Conservation (phyloP, 345 rosid species). For the Pistacia integerrima region DNA sequence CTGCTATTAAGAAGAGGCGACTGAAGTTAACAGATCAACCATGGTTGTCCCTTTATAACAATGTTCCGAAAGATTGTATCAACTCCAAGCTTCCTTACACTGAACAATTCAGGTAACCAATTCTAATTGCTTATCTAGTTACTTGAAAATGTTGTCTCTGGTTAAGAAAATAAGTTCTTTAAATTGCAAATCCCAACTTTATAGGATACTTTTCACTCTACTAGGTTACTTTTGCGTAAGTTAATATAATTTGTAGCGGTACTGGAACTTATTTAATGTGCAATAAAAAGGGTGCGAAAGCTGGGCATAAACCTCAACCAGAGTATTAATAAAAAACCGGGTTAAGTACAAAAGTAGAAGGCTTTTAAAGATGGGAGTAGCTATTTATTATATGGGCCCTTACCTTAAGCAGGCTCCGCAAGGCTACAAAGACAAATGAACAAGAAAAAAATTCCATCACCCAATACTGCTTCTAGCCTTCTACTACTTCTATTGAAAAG, state of each 20-base stretch:
- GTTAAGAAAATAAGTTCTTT: too few species aligned
- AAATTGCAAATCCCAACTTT: not conserved
- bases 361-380: not conserved
- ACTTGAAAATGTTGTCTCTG: not conserved
- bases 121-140: not conserved
- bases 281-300: too few species aligned
- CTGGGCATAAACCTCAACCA: too few species aligned
- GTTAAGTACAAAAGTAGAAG: not conserved
- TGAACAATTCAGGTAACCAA: constrained; percentile 44
- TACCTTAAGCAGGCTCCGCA: not conserved
- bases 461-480: too few species aligned
- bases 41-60: constrained; percentile 32
- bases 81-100: constrained; percentile 45
- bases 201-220: not conserved
- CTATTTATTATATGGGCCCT: not conserved
- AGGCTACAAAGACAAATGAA: not conserved
- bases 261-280: too few species aligned
- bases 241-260: too few species aligned
- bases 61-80: constrained; percentile 30
- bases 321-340: not conserved
- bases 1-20: constrained; percentile 58
- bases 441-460: not conserved
- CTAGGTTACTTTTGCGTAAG: not conserved
- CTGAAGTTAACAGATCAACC: constrained; percentile 49
- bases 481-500: too few species aligned